Base-by-base conservation (phyloP, 306 rosid genomes). In the Cucurbita pepo region DNA sequence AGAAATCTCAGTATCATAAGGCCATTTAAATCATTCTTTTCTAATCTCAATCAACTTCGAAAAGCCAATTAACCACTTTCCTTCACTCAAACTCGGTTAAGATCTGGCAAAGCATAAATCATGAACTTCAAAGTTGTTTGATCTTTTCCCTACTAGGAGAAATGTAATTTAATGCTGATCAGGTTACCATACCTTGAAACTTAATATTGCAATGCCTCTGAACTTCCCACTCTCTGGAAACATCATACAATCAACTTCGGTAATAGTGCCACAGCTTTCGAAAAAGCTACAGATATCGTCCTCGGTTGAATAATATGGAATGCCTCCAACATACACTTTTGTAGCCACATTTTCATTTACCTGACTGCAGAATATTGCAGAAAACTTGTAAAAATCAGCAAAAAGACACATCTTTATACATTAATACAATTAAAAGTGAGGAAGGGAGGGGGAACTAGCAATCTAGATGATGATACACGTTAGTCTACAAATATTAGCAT, bases 181-280 rank as follows among this genome's bases (percentile, higher is more conserved):
- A 34, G 45, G 51, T 61, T 80, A 61, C 77, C 75, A 37, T 66
- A 91, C 99, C 97, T 91, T 94, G 76, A 91, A 94, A 83, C 60
- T 85, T 67, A 94, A 83, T 65, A 94, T 82, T 47, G 97, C 92
- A 80, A 94, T 94, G 75, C 99, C 99, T 84, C 94, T 86, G 73
- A 94, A 94, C 76, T 94, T 94, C 55, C 96, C 99, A 53, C 75
- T 94, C 77, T 94, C 99, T 16, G 95, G 95, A 84, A 94, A 94
- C 69, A 4, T 83, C 99, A 91, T 88, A 81, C 95, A 91, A 80
- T 94, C 95, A 81, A 94, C 57, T 74, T 89, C 96, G 43, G 90
- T 90, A 10, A 94, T 81, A 56, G 97, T 86, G 61, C 99, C 99
- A 44, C 99, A 94, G 75, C 87, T 72, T 77, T 94, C 96, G 73